A percentile compares a stretch with the other conserved stretches of the same genome.
These are phyloP conservation scores for Limonium bicolor DNA, from an alignment of 148 eudicot species.

Conservation along the genomic window DNA sequence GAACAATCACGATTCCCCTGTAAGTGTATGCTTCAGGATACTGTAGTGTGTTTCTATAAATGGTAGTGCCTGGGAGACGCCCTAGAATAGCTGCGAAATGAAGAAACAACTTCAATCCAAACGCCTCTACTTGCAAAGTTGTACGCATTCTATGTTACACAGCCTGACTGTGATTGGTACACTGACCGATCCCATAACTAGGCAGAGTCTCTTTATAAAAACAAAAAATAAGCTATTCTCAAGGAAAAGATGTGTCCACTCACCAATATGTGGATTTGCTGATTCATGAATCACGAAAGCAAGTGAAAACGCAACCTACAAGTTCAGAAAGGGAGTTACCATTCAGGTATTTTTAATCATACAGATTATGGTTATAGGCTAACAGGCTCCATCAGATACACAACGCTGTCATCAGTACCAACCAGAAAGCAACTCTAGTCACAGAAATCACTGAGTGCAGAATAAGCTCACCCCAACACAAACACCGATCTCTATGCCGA, in stretches of 20 bases:
- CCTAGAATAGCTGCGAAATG: conserved; percentile 73
- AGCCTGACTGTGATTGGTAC: no score
- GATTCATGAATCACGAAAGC: conserved; percentile 98
- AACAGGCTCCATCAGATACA: no score
- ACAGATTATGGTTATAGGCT: no score
- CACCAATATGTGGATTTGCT: conserved; percentile 96
- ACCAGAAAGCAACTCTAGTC: no score
- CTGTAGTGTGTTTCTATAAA: conserved; percentile 77
- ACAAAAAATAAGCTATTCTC: background rate
- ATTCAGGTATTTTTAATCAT: no score
- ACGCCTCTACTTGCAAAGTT: no score
- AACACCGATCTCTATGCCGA: conserved; percentile 96
- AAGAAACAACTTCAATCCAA: no score
- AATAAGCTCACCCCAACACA: conserved; percentile 72
- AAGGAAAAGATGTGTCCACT: conserved; percentile 10
- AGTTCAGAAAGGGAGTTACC: no score
- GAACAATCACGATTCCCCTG: conserved; percentile 85
- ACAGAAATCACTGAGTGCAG: no score
- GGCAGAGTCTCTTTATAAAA: no score
- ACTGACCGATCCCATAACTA: no score
- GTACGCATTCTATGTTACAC: background rate
- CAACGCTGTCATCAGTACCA: no score
- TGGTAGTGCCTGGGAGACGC: conserved; percentile 94
- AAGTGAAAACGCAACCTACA: conserved; percentile 89
- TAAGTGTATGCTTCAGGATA: conserved; percentile 93